A percentile compares a stretch with the other conserved stretches of the same genome.
Conservation (phyloP, 306 rosid species). For the Hippophae gyantsensis region DNA sequence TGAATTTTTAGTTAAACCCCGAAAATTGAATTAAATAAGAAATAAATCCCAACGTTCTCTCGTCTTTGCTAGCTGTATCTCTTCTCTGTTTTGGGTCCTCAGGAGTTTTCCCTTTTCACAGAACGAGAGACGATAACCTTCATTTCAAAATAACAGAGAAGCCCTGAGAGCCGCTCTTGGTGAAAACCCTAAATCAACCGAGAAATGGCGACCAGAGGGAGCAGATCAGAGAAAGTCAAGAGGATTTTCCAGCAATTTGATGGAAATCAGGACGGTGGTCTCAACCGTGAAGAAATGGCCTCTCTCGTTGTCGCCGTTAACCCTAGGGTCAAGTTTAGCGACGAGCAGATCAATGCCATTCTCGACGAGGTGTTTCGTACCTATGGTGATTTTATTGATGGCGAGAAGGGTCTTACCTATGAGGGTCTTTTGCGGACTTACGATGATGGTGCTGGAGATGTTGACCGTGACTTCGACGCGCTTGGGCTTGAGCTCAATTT, state of each 20-base stretch:
- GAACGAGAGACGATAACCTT: too few species aligned
- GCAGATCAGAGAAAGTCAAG: constrained; percentile 97
- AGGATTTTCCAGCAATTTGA: constrained; percentile 84
- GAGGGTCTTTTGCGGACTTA: constrained; percentile 88
- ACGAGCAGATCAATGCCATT: constrained; percentile 96
- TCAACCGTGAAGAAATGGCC: constrained; percentile 86
- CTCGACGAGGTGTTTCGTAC: constrained; percentile 91
- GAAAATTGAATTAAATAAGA: too few species aligned
- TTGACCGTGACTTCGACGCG: constrained; percentile 93
- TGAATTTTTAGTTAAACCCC: too few species aligned
- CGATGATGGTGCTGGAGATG: constrained; percentile 98
- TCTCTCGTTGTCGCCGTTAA: constrained; percentile 93
- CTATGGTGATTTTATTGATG: constrained; percentile 76
- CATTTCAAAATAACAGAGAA: too few species aligned
- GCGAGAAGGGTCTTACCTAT: constrained; percentile 76
- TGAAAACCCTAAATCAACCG: constrained; percentile 6
- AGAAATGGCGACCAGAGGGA: constrained; percentile 85
- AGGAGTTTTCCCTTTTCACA: too few species aligned
- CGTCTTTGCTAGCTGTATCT: too few species aligned
- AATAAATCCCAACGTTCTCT: too few species aligned
- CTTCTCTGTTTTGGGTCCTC: too few species aligned
- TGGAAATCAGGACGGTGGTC: constrained; percentile 72
- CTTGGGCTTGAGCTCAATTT: constrained; percentile 61
- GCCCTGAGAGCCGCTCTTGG: not conserved
- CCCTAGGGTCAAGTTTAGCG: constrained; percentile 97